Conservation (phyloP, 2,329 filamentous ascomycete genomes). For the Cryphonectria radicalis region DNA sequence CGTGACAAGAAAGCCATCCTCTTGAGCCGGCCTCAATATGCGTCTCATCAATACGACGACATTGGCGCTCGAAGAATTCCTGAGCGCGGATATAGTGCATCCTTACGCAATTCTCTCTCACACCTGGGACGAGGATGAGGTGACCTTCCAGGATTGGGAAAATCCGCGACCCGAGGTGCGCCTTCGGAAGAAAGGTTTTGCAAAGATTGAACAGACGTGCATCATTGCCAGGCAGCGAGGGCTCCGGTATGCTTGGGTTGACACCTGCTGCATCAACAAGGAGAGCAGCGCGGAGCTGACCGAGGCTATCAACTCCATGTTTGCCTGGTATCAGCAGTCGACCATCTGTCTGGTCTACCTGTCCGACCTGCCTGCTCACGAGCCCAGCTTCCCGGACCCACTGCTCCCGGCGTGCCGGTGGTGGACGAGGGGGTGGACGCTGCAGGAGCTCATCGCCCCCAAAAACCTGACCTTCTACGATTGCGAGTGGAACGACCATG, state of each 20-base stretch:
- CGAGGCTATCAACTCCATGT: conserved; percentile 31
- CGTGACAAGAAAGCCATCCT: neutral
- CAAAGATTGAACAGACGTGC: conserved; percentile 22
- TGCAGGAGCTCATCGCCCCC: conserved; percentile 29
- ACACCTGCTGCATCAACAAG: conserved; percentile 28
- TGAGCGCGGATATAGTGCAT: neutral
- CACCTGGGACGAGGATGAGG: conserved; percentile 35
- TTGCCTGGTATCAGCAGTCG: conserved; percentile 28
- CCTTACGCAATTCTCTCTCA: conserved; percentile 37
- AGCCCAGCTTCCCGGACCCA: conserved; percentile 4
- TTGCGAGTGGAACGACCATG: conserved; percentile 26
- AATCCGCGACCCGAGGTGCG: neutral
- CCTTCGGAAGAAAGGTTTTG: conserved; percentile 6
- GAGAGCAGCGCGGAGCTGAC: conserved; percentile 27
- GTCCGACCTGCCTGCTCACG: conserved; percentile 16
- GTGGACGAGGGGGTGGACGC: conserved; percentile 30
- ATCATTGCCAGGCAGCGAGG: conserved; percentile 16
- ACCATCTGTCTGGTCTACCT: conserved; percentile 28
- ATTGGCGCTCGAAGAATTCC: conserved; percentile 11
- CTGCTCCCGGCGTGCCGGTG: conserved; percentile 24
- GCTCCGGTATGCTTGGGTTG: conserved; percentile 22
- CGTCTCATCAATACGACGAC: conserved; percentile 15
- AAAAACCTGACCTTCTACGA: conserved; percentile 29
- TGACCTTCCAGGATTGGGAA: conserved; percentile 33
- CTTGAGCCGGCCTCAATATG: conserved; percentile 16